A percentile compares a stretch with the other conserved stretches of the same genome.
These are phyloP conservation scores for Apiotrichum sp. DNA, from an alignment of 1,284 basidiomycete species.

Conservation along the genomic window DNA sequence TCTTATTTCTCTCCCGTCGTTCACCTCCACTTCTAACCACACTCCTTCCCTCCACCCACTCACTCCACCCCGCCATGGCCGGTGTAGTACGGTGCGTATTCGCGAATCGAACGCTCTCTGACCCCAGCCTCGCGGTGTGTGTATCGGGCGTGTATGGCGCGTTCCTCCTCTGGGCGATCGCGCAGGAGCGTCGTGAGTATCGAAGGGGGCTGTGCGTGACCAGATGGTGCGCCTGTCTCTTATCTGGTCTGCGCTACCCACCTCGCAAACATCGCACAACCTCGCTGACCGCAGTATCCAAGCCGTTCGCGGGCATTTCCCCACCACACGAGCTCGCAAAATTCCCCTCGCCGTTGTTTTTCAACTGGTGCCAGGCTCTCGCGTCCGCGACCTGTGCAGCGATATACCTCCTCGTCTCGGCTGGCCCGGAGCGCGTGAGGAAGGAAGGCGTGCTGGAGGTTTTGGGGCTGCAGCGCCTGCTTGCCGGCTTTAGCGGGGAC, in stretches of 20 bases:
- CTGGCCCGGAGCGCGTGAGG: slow-evolving; percentile 20
- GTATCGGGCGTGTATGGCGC: slow-evolving; percentile 47
- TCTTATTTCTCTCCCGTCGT: no score
- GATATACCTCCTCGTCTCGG: slow-evolving; percentile 62
- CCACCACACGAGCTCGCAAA: slow-evolving; percentile 46
- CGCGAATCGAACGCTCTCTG: neutral
- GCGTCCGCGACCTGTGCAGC: slow-evolving; percentile 73
- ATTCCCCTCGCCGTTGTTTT: slow-evolving; percentile 80
- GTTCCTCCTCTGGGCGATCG: slow-evolving; percentile 72
- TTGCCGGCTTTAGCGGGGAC: neutral
- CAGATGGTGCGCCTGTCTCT: neutral
- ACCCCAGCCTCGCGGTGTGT: slow-evolving; percentile 39
- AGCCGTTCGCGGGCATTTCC: slow-evolving; percentile 67
- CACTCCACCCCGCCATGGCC: neutral
- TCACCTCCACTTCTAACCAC: no score
- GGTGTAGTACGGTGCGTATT: neutral
- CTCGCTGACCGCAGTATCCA: slow-evolving; percentile 57
- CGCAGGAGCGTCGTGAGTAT: slow-evolving; percentile 75
- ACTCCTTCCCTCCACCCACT: no score
- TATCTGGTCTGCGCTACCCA: neutral
- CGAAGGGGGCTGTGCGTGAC: neutral
- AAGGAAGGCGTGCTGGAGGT: slow-evolving; percentile 12
- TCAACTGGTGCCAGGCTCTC: slow-evolving; percentile 80
- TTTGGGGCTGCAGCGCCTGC: slow-evolving; percentile 25
- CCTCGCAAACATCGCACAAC: neutral